Base-by-base conservation (phyloP, 805 yeast species). In the Candida incommunis region DNA sequence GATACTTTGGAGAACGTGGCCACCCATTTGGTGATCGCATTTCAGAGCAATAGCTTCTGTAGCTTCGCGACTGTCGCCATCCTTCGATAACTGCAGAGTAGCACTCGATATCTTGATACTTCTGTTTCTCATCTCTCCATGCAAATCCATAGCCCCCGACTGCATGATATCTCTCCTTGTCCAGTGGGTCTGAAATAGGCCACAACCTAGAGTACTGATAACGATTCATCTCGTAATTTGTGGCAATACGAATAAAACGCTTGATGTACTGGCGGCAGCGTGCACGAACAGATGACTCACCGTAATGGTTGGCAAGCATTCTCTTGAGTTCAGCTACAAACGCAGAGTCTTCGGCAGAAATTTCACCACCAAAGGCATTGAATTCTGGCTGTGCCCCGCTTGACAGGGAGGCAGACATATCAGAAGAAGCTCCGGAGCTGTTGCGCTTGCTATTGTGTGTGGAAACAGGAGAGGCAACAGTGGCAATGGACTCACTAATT, bases 81-180 rank as follows among this genome's bases (percentile, higher is more conserved):
- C 58, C 59, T 44, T 56, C 59, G 22, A 54, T 51, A 9, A 57
- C 58, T 3, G 59, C 49, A 18, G 48, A 51, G 43, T 56, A 57
- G 3, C 45, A 41, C 15, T 46, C 43, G 23, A 53, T 45, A 43
- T 57, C 63, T 40, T 41, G 45, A n/a, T 41, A 43, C 37, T 48
- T 50, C 23, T 52, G 54, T 7, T 42, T 43, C 16, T 56, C 61
- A 27, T 46, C 48, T n/a, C 51, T 37, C 63, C 62, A 61, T 16
- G 50, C 51, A 42, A 54, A 58, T n/a, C 65, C 65, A 44, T 56
- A 55, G 4, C 58, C 59, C 7, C 55, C 55, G 3, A 58, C 46
- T 23, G 50, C 54, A 15, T 26, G 22, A 42, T 46, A 55, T 50
- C 50, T 16, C 26, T 46, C 2, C 42, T 31, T 20, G 47, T 35